phyloP scores from a whole-genome alignment of 176 grass and related monocot genomes.

The Lolium multiflorum region DNA sequence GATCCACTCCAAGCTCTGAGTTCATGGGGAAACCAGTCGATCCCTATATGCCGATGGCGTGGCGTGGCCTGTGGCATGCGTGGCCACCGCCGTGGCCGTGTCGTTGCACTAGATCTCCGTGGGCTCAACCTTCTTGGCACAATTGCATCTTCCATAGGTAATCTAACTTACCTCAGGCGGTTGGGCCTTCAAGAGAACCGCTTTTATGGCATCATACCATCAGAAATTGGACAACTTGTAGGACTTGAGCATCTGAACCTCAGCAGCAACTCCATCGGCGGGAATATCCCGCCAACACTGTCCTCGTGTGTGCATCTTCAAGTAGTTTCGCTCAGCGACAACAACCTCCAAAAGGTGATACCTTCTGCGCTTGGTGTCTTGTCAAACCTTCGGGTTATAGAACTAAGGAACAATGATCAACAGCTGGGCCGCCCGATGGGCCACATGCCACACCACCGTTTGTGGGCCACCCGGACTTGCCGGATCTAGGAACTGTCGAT shows the following conservation, averaged over 20 bases:
- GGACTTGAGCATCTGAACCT: slow-evolving; percentile 1
- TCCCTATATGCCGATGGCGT: neutral
- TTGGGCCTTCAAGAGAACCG: neutral
- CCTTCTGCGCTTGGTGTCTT: too few species aligned
- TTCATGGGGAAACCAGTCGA: slow-evolving; percentile 21
- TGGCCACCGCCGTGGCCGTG: neutral
- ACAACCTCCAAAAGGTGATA: too few species aligned
- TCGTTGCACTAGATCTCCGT: neutral
- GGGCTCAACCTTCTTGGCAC: neutral
- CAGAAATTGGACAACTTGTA: neutral
- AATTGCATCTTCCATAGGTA: neutral
- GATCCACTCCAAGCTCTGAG: neutral
- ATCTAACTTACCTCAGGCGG: neutral
- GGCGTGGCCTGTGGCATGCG: slow-evolving; percentile 1
- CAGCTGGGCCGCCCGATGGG: too few species aligned
- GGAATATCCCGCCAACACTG: neutral
- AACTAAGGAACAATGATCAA: neutral
- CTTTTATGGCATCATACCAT: neutral
- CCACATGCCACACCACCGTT: too few species aligned
- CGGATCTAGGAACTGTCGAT: too few species aligned
- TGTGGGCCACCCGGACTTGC: too few species aligned
- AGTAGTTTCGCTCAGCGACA: too few species aligned
- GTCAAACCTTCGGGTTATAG: too few species aligned
- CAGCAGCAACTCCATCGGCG: neutral
- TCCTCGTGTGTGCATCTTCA: neutral